These are phyloP conservation scores for Zygnema circumcarinatum DNA, from an alignment of 139 green algal genomes.

Conservation along the genomic window DNA sequence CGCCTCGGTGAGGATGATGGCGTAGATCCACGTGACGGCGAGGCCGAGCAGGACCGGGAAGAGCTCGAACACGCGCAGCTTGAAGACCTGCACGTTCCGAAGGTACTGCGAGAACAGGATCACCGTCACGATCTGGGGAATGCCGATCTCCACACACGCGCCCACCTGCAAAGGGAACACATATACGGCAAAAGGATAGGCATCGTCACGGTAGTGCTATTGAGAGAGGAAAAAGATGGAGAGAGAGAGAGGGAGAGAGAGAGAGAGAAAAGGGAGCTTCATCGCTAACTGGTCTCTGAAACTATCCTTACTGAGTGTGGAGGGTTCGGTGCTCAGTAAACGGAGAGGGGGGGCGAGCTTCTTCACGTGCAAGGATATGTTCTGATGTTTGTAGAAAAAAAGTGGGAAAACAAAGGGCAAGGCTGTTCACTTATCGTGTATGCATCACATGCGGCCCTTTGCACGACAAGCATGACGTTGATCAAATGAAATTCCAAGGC, in stretches of 20 bases:
- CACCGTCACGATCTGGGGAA: conserved; percentile 5
- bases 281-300: too few species aligned
- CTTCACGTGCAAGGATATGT: too few species aligned
- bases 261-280: not conserved
- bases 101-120: conserved; percentile 27
- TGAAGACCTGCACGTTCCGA: not conserved
- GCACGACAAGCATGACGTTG: too few species aligned
- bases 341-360: too few species aligned
- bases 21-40: conserved; percentile 15
- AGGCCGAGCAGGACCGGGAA: conserved; percentile 21
- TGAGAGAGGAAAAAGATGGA: not conserved
- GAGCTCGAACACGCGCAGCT: conserved; percentile 1
- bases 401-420: too few species aligned
- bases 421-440: too few species aligned
- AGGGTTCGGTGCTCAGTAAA: too few species aligned
- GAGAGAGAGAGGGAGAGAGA: not conserved
- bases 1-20: not conserved
- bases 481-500: too few species aligned
- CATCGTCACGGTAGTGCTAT: not conserved
- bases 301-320: too few species aligned
- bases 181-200: not conserved
- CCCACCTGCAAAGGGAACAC: not conserved
- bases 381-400: too few species aligned
- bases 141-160: not conserved
- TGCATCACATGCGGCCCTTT: too few species aligned